These are phyloP conservation scores for Jackrogersella multiformis DNA, from an alignment of 495 filamentous ascomycete species.

Conservation along the genomic window DNA sequence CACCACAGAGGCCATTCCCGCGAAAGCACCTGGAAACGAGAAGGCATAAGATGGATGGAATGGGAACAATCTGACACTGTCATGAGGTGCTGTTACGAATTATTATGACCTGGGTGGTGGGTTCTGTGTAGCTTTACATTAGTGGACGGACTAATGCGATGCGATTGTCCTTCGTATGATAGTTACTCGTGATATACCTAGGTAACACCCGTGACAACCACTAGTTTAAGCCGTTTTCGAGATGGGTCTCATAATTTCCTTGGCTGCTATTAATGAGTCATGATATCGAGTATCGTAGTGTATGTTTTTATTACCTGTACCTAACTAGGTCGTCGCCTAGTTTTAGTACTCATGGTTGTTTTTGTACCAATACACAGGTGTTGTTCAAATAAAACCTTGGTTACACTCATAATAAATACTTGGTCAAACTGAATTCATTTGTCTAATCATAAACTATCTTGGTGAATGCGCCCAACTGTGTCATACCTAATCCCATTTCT, in stretches of 20 bases:
- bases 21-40: slow-evolving; percentile 38
- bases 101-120: slow-evolving; percentile 18
- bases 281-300: no score
- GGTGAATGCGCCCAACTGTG: neutral
- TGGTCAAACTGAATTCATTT: neutral
- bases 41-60: slow-evolving; percentile 22
- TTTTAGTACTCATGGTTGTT: no score
- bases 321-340: no score
- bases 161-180: neutral
- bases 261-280: no score
- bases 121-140: slow-evolving; percentile 23
- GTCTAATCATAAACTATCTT: slow-evolving; percentile 9
- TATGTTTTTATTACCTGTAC: no score
- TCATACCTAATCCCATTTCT: neutral
- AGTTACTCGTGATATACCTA: neutral
- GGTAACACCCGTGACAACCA: neutral
- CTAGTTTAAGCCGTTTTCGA: neutral
- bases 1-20: slow-evolving; percentile 31
- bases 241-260: no score
- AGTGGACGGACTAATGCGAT: slow-evolving; percentile 7
- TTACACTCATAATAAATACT: no score
- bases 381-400: no score
- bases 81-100: slow-evolving; percentile 31
- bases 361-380: no score
- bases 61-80: slow-evolving; percentile 5